Conservation (phyloP, 768 basidiomycete genomes). For the Suillus variegatus region DNA sequence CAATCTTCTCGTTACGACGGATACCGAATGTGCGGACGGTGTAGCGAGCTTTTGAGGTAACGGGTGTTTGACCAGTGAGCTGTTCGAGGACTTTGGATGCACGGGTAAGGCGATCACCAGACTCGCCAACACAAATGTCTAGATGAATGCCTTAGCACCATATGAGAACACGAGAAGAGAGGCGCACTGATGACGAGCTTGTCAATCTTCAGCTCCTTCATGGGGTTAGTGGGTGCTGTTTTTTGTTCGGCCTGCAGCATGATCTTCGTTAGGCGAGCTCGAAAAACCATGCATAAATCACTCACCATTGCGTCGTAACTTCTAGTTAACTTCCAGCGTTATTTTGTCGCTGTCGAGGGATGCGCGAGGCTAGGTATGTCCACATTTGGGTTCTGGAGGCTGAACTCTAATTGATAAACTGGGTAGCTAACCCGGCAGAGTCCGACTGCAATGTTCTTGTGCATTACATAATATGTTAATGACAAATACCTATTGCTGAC, state of each 20-base stretch:
- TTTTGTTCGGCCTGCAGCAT: slow-evolving; percentile 77
- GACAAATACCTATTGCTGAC: not conserved
- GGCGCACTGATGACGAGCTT: slow-evolving; percentile 95
- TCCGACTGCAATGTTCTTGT: not conserved
- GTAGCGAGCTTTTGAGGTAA: slow-evolving; percentile 99
- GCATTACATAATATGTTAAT: not conserved
- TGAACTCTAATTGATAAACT: slow-evolving; percentile 26
- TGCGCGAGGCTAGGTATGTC: not conserved
- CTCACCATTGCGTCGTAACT: slow-evolving; percentile 27
- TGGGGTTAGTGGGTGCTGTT: slow-evolving; percentile 86
- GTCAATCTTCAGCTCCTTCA: slow-evolving; percentile 96
- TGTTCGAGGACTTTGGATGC: slow-evolving; percentile 99
- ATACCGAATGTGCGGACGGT: slow-evolving; percentile 99
- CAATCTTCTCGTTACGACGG: slow-evolving; percentile 99
- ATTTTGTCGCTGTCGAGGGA: slow-evolving; percentile 32
- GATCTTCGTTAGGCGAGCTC: slow-evolving; percentile 1
- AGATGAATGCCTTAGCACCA: slow-evolving; percentile 12
- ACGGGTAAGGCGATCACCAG: slow-evolving; percentile 97
- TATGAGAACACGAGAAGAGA: slow-evolving; percentile 14
- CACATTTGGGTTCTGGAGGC: slow-evolving; percentile 22
- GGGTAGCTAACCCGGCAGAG: not conserved
- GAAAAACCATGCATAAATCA: not conserved
- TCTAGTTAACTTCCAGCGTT: slow-evolving; percentile 24
- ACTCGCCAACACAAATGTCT: slow-evolving; percentile 99
- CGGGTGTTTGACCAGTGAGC: slow-evolving; percentile 98